Percentiles rank a stretch among this genome's conserved stretches.
phyloP scores from a whole-genome alignment of 2,329 filamentous ascomycete species.

The Aspergillus sp. region DNA sequence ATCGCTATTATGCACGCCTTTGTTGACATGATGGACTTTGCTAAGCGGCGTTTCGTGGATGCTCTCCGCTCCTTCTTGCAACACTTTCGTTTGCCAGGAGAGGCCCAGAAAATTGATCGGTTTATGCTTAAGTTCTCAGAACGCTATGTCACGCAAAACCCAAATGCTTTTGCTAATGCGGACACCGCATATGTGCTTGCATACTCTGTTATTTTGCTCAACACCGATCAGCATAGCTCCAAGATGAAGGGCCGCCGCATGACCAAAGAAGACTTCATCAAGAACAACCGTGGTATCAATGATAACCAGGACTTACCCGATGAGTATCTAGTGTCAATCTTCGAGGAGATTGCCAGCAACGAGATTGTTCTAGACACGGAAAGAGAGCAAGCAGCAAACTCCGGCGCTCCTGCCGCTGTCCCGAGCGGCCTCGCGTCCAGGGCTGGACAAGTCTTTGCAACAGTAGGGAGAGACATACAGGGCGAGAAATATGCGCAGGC shows the following conservation, averaged over 20 bases:
- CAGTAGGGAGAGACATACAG: slow-evolving; percentile 86
- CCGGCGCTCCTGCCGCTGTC: slow-evolving; percentile 63
- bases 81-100: slow-evolving; percentile 89
- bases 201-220: slow-evolving; percentile 95
- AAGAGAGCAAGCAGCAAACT: slow-evolving; percentile 80
- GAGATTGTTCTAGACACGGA: slow-evolving; percentile 96
- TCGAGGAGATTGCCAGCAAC: slow-evolving; percentile 84
- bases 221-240: slow-evolving; percentile 89
- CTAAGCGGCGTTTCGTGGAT: slow-evolving; percentile 87
- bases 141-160: slow-evolving; percentile 90
- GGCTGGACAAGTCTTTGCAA: slow-evolving; percentile 85
- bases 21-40: slow-evolving; percentile 92
- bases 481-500: slow-evolving; percentile 92
- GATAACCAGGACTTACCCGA: slow-evolving; percentile 90
- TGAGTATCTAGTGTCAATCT: slow-evolving; percentile 86
- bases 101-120: slow-evolving; percentile 98
- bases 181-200: slow-evolving; percentile 95
- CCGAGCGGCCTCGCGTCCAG: slow-evolving; percentile 72
- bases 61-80: slow-evolving; percentile 88
- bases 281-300: slow-evolving; percentile 98
- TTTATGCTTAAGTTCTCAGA: slow-evolving; percentile 99
- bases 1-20: slow-evolving; percentile 99
- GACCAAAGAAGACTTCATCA: slow-evolving; percentile 97
- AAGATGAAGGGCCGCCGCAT: slow-evolving; percentile 82
- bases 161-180: slow-evolving; percentile 95